Evolutionary conservation across 257 asterid genomes (phyloP), one percentile per base, ranked within the genome.

Genomic region (Capsicum pubescens): DNA sequence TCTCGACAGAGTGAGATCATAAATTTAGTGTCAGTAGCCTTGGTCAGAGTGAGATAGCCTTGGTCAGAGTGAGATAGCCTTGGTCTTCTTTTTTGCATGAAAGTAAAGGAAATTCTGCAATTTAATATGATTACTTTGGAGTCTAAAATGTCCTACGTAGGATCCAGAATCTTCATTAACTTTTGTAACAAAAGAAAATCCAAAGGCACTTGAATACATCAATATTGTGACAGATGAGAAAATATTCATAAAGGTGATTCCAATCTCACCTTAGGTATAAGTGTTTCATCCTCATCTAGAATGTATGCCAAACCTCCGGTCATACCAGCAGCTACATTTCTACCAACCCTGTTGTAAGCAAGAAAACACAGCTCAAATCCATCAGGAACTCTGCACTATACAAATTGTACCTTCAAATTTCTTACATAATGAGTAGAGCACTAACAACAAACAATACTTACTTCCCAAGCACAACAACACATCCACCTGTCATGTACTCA

Each of bases 241-340:
- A 21, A 55, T 46, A 32, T 58, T 44, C 58, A 67, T 55, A 61
- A 70, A 13, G 64, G 46, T 50, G 66, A 13, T 39, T 84, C 21
- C 32, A 77, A 54, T 54, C 92, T 52, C 87, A 95, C 99, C 98
- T 96, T 96, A 67, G 97, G 98, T 84, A 94, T 88, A 83, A 96
- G 91, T 54, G 98, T 96, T 80, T 92, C 98, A 50, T 96, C 98
- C 85, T 96, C 99, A 67, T 96, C 99, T 55, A 96, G 97, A 67
- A 96, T 87, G 88, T 96, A 96, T 26, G 98, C 97, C 87, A 96
- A 82, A 76, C 99, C 99, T 83, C 98, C 99, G 9, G 98, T 96
- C 99, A 96, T 96, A 85, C 99, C 99, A 26, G 99, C 99, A 2
- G 98, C 99, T 54, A 96, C 98, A 71, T 96, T 96, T 88, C 99